Evolutionary conservation across 176 grass and related monocot genomes (phyloP).

Genomic region (Oryza glumipatula): DNA sequence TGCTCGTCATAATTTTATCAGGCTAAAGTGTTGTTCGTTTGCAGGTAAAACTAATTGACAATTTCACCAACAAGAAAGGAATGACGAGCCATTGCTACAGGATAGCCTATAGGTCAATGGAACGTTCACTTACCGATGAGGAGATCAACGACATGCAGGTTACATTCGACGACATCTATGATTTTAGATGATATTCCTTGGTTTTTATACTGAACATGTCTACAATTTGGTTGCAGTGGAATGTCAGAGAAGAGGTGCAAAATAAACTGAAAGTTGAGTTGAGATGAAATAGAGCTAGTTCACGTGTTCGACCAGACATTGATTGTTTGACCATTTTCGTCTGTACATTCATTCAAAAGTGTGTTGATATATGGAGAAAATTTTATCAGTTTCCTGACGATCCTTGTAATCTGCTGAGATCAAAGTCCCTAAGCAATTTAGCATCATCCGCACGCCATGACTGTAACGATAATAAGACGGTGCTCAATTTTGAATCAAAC

Average conservation of each 20-base stretch:
- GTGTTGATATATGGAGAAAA: conserved; percentile 13
- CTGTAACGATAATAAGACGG: conserved; percentile 5
- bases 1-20: background rate
- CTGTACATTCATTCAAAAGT: conserved; percentile 42
- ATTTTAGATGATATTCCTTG: conserved; percentile 1
- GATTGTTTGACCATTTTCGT: conserved; percentile 22
- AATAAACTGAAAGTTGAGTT: conserved; percentile 83
- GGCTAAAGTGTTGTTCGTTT: background rate
- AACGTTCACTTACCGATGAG: conserved; percentile 86
- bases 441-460: background rate
- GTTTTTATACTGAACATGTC: conserved; percentile 5
- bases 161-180: conserved; percentile 24
- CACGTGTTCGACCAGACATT: conserved; percentile 13
- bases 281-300: conserved; percentile 53
- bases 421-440: background rate
- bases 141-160: conserved; percentile 90
- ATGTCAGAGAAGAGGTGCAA: conserved; percentile 84
- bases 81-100: conserved; percentile 98
- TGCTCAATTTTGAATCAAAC: background rate
- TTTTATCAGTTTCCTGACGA: conserved; percentile 13
- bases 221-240: conserved; percentile 65
- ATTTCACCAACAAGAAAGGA: conserved; percentile 98
- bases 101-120: conserved; percentile 90
- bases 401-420: background rate
- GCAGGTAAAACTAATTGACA: conserved; percentile 92